Base-by-base conservation (phyloP, 805 yeast genomes). In the Candida vartiovaarae region DNA sequence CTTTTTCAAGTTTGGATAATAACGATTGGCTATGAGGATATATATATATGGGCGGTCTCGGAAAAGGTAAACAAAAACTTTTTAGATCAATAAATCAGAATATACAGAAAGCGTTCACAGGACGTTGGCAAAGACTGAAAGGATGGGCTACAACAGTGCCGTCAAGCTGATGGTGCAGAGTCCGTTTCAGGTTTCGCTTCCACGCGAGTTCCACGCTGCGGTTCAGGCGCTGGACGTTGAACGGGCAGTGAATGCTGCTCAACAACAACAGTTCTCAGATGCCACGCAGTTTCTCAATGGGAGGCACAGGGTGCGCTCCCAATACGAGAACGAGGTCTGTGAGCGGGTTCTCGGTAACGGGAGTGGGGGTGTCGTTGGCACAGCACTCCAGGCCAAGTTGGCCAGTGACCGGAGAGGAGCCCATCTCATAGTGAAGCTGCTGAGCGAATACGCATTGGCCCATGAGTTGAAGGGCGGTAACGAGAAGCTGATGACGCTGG, bases 371-470 rank as follows among this genome's bases (percentile, higher is more conserved):
- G 7, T 11, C 6, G 29, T 35, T 2, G 28, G 49, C 4, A 48
- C 53, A 9, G 50, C 49, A 1, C 23, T 37, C 2, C 32, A 55
- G 5, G 54, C 50, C 10, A 36, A 36, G 8, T 53, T 54, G n/a
- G 23, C 56, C 4, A 11, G 40, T 1, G 53, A 53, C 27, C 24
- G 43, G 23, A 39, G 10, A 5, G 45, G 47, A 1, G 44, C 48
- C 4, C 47, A 55, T 32, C 34, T 55, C 30, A 51, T 51, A 43
- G 38, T 57, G 20, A 51, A 52, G 15, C 28, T 55, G 6, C 41
- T 57, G 8, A 37, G 52, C 1, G 62, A 56, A 37, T 45, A 42
- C 28, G 56, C 60, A 2, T 29, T 57, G 11, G 34, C 59, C 1
- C 46, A 42, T 5, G 25, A 51, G 26, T 39, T 43, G 1, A 34